These are phyloP conservation scores for Elsinoe necatrix DNA, from an alignment of 2,329 filamentous ascomycete species.

Conservation along the genomic window DNA sequence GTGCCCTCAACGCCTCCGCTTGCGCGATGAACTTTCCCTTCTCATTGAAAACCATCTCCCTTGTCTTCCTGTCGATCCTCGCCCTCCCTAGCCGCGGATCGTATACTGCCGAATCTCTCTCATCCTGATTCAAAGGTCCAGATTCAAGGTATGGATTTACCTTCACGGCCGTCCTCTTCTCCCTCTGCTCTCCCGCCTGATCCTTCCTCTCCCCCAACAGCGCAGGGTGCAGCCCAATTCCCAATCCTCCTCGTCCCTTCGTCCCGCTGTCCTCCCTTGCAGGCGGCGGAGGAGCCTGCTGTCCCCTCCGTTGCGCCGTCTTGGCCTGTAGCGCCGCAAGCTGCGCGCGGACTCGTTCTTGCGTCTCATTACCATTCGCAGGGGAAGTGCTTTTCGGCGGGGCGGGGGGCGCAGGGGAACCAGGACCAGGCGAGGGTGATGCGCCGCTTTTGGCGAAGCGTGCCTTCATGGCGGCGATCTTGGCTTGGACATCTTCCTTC, in stretches of 20 bases:
- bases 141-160: constrained; percentile 34
- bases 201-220: constrained; percentile 44
- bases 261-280: constrained; percentile 41
- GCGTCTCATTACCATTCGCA: constrained; percentile 18
- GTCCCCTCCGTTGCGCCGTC: constrained; percentile 15
- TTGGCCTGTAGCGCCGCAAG: constrained; percentile 28
- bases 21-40: constrained; percentile 97
- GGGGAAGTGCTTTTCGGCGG: constrained; percentile 14
- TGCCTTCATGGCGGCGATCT: constrained; percentile 19
- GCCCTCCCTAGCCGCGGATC: constrained; percentile 60
- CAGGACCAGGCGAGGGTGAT: constrained; percentile 15
- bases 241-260: constrained; percentile 57
- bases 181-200: constrained; percentile 36
- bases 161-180: constrained; percentile 32
- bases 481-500: constrained; percentile 14
- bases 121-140: constrained; percentile 33
- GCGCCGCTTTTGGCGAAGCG: constrained; percentile 13
- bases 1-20: constrained; percentile 77
- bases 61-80: constrained; percentile 53
- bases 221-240: constrained; percentile 69
- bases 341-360: constrained; percentile 26
- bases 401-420: constrained; percentile 16
- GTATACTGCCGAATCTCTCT: constrained; percentile 71
- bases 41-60: constrained; percentile 80
- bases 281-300: constrained; percentile 26